Base-by-base conservation (phyloP, 2,329 filamentous ascomycete genomes). In the Cladophialophora carrionii region DNA sequence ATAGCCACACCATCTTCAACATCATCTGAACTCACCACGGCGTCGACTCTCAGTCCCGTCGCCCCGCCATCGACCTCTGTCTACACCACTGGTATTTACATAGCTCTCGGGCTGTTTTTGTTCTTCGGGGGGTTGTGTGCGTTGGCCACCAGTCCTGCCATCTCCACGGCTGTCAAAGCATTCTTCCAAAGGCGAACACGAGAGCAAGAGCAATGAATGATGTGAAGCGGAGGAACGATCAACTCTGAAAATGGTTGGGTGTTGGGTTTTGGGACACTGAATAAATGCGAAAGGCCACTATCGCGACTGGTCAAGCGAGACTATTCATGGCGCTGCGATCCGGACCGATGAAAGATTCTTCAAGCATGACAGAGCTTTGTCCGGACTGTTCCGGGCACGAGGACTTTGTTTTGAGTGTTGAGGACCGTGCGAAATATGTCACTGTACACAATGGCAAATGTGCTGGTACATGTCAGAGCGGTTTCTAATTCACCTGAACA, bases 111-210 rank as follows among this genome's bases (percentile, higher is more conserved):
- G 2, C 57, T 62, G 29, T 62, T 65, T 24, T 32, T 65, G 31
- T 58, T 62, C 26, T 65, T 65, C 31, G 60, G 63, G n/a, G n/a
- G 56, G 54, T 12, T 59, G 34, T 62, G 63, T 34, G 59, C 60
- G 12, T 51, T 65, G 14, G 51, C 62, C 34, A 65, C 59, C 17
- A 62, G 37, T 20, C 55, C 59, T 17, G 12, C 32, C 10, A 22
- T 17, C 12, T 43, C 46, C 2, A 51, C 24, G 20, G n/a, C 46
- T 7, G 22, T 53, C 57, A 60, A 60, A 29, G n/a, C 48, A 32
- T 54, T 31, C 52, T 54, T 54, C 52, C 14, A 22, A 34, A 34
- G 52, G 29, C 12, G 29, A 34, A 10, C 52, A 34, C 24, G 17
- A 32, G 10, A 26, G 17, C 48, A 12, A 8, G 48, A 26, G 48